Percentiles rank a stretch among this genome's conserved stretches.
Evolutionary conservation across 1,139 yeast species (phyloP).

Genomic region (Yamadazyma atmosphaerica): DNA sequence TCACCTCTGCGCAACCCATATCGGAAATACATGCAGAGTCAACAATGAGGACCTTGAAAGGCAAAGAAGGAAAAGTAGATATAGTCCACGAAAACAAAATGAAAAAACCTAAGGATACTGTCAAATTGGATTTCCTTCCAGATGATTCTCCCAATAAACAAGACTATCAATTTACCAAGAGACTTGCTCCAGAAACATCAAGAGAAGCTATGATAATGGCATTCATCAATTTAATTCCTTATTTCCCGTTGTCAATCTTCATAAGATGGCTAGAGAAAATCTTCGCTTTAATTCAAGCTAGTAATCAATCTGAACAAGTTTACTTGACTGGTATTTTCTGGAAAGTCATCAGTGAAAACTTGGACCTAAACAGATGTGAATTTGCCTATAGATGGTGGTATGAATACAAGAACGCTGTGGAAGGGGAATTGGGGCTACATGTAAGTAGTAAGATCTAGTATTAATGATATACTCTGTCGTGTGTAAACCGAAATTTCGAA

Average conservation of each 20-base stretch:
- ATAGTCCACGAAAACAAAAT: conserved; percentile 32
- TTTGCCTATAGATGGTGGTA: conserved; percentile 73
- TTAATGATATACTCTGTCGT: background rate
- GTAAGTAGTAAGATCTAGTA: conserved; percentile 1
- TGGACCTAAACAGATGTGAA: conserved; percentile 61
- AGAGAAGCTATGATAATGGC: conserved; percentile 54
- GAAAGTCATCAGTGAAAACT: conserved; percentile 45
- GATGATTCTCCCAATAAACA: conserved; percentile 12
- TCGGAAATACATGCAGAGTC: conserved; percentile 38
- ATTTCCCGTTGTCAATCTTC: conserved; percentile 46
- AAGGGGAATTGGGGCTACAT: background rate
- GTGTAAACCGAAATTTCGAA: conserved; percentile 8
- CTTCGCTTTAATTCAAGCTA: conserved; percentile 38
- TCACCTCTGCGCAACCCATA: conserved; percentile 42
- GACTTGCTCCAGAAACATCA: conserved; percentile 40
- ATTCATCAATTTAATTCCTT: conserved; percentile 55
- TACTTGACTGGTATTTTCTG: conserved; percentile 35
- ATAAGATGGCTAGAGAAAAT: conserved; percentile 50
- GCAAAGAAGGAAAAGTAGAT: conserved; percentile 24
- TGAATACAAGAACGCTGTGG: conserved; percentile 5
- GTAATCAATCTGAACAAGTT: conserved; percentile 35
- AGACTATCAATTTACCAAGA: conserved; percentile 23
- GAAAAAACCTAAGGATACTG: conserved; percentile 33
- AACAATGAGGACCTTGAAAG: conserved; percentile 29
- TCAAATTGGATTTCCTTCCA: conserved; percentile 23